Conservation (phyloP, 116 monocot genomes). For the Phalaenopsis hybrid region DNA sequence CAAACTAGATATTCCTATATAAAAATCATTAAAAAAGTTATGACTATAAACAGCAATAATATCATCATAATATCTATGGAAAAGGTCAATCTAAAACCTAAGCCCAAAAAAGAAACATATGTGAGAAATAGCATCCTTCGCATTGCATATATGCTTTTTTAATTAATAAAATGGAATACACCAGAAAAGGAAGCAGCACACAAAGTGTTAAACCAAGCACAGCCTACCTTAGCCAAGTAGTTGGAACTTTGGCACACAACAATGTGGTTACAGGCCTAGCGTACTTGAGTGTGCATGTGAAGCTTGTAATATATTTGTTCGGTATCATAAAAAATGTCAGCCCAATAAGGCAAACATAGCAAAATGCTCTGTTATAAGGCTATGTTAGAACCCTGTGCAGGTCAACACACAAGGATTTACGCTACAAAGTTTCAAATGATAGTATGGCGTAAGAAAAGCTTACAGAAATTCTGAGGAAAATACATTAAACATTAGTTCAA, state of each 20-base stretch:
- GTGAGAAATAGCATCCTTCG: background rate
- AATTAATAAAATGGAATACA: background rate
- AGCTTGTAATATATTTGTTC: no score
- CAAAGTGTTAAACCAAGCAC: no score
- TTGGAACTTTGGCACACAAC: no score
- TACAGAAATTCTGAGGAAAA: background rate
- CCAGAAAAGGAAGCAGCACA: background rate
- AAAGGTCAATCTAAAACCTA: background rate
- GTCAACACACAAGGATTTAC: background rate
- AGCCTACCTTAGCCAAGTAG: no score
- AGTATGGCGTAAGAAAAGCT: background rate
- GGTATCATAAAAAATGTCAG: no score
- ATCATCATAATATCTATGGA: background rate
- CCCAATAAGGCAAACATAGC: no score
- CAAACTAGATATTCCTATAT: constrained; percentile 34
- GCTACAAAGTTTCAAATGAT: background rate
- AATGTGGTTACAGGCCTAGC: no score
- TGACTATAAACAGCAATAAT: background rate
- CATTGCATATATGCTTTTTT: background rate
- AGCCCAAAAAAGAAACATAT: background rate
- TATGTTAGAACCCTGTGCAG: background rate
- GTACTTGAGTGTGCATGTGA: no score
- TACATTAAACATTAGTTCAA: background rate
- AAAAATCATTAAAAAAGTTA: no score
- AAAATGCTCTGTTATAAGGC: no score